phyloP scores from a whole-genome alignment of 352 stramenopile species.

The Albugo laibachii region DNA sequence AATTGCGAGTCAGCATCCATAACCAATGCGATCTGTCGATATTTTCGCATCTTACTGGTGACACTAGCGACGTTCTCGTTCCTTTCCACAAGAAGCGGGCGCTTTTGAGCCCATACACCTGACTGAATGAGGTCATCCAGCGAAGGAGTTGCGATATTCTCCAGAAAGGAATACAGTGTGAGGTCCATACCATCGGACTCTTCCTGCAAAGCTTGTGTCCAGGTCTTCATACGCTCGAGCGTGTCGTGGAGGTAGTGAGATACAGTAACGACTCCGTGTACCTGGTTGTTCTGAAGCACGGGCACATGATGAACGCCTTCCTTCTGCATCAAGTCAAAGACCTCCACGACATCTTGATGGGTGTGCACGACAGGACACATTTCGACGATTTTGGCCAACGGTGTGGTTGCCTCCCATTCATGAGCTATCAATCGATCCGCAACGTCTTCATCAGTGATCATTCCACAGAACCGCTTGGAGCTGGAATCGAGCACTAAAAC shows the following conservation, averaged over 20 bases:
- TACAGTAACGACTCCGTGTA: slow-evolving; percentile 94
- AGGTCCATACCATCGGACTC: slow-evolving; percentile 12
- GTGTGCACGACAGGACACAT: slow-evolving; percentile 30
- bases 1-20: slow-evolving; percentile 16
- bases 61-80: slow-evolving; percentile 5
- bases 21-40: slow-evolving; percentile 60
- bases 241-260: slow-evolving; percentile 97
- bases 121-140: slow-evolving; percentile 37
- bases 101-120: slow-evolving; percentile 16
- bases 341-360: slow-evolving; percentile 63
- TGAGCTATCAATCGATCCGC: slow-evolving; percentile 64
- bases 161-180: slow-evolving; percentile 39
- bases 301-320: slow-evolving; percentile 92
- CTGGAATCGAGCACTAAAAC: slow-evolving; percentile 77
- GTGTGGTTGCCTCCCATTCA: slow-evolving; percentile 35
- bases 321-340: slow-evolving; percentile 69
- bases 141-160: slow-evolving; percentile 71
- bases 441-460: slow-evolving; percentile 87
- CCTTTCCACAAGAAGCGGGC: slow-evolving; percentile 47
- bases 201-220: slow-evolving; percentile 56
- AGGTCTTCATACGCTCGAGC: slow-evolving; percentile 89
- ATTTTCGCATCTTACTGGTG: slow-evolving; percentile 54
- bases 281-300: slow-evolving; percentile 74
- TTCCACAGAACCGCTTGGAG: slow-evolving; percentile 80
- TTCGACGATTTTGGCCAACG: slow-evolving; percentile 49